Evolutionary conservation across 768 basidiomycete genomes (phyloP), one percentile per base, ranked within the genome.

Genomic region (Mycena crocata): DNA sequence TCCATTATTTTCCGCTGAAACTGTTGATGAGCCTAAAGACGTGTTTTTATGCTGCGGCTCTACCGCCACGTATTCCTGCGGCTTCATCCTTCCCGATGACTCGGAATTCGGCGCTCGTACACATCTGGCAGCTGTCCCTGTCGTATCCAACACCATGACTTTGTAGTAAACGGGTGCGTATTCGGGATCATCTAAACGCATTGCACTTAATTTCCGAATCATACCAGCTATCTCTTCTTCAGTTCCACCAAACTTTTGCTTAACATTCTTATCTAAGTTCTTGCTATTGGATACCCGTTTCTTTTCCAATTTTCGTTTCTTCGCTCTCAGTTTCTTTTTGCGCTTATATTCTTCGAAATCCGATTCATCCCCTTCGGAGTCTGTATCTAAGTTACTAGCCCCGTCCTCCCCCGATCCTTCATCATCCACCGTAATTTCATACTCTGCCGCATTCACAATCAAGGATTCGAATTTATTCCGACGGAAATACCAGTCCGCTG

Each of bases 151-250:
- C 0, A 52, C 45, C 60, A 67, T 37, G 1, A 67, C 59, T 34
- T 61, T 67, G 23, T 67, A 67, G n/a, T 62, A 67, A 2, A 48
- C 15, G 0, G 66, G 66, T 35, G 59, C 52, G 17, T 67, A 67
- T 26, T 67, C 66, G 14, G 66, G 66, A 8, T 67, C 66, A 21
- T 67, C 54, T 6, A 67, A 5, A 0, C 10, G 23, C 59, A 67
- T 67, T 0, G n/a, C 21, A 30, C 50, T 57, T 15, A 67, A 21
- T n/a, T 51, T 15, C 0, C 59, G 12, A 21, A 67, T 57, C 23
- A 66, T 21, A 0, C 28, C 40, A 0, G 62, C 32, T 2, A 55
- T 23, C 12, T 67, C 52, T 12, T 67, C 55, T 31, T 61, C 52
- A 12, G 24, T 50, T 19, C 57, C 46, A 14, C 28, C 32, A 13